phyloP scores from a whole-genome alignment of 257 asterid species.

The Haberlea rhodopensis region DNA sequence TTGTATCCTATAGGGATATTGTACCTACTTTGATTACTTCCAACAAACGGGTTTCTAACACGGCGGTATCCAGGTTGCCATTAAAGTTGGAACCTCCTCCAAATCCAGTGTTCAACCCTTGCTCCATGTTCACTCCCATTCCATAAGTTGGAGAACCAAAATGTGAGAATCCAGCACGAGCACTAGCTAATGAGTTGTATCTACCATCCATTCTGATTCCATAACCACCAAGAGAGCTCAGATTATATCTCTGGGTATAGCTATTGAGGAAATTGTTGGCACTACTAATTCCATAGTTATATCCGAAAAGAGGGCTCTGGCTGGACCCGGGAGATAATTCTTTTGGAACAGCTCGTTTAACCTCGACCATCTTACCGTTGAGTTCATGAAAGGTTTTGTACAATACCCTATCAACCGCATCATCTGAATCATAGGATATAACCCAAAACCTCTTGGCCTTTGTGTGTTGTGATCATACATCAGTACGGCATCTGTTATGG shows the following conservation, averaged over 20 bases:
- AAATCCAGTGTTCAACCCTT: constrained; percentile 3
- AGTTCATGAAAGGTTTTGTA: constrained; percentile 48
- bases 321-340: constrained; percentile 38
- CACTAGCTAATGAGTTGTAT: constrained; percentile 7
- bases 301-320: constrained; percentile 23
- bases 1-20: constrained; percentile 9
- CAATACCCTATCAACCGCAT: constrained; percentile 46
- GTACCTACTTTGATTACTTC: constrained; percentile 7
- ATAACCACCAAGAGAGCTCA: constrained; percentile 17
- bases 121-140: constrained; percentile 8
- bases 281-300: constrained; percentile 7
- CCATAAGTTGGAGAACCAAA: constrained; percentile 18
- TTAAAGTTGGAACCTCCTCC: constrained; percentile 17
- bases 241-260: constrained; percentile 16
- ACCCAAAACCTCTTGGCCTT: constrained; percentile 57
- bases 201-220: constrained; percentile 23
- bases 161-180: constrained; percentile 13
- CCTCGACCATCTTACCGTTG: constrained; percentile 55
- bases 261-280: constrained; percentile 11
- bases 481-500: constrained; percentile 46
- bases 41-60: constrained; percentile 13
- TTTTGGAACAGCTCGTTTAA: constrained; percentile 48
- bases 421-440: constrained; percentile 48
- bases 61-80: constrained; percentile 16
- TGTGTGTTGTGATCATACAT: constrained; percentile 57